Evolutionary conservation across 805 yeast species (phyloP), one percentile per base, ranked within the genome.

Genomic region (Candida mattraensis): DNA sequence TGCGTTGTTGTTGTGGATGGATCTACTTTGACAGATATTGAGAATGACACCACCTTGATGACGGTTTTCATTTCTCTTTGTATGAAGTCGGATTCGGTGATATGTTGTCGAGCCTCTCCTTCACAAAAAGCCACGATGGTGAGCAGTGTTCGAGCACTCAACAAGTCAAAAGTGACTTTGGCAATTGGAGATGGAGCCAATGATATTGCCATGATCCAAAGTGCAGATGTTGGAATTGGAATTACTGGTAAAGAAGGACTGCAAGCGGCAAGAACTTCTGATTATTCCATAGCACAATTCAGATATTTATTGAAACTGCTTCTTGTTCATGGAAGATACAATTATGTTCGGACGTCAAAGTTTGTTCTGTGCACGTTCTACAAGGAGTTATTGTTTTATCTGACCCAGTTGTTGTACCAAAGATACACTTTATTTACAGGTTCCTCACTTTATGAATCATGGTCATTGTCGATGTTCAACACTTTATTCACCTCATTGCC

Each of bases 151-250:
- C 71, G 98, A 33, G 66, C 71, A n/a, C 64, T 81, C 39, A 74
- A 83, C 50, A 79, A 72, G 32, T 63, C 64, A 2, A 72, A 85
- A 25, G 96, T 93, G 5, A 87, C 97, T 0, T 69, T 93, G 43
- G 99, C 99, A 0, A 85, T 93, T 56, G 99, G 99, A 6, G 99
- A 93, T 64, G 99, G 99, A 46, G 99, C 99, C 2, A 93, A 93
- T 57, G 99, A 93, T 61, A 89, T 93, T 56, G 98, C 99, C 1
- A 93, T 93, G 99, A 93, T 93, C 44, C 97, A 93, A 64, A 83
- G 94, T 54, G 99, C 99, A 0, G 98, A 93, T 61, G 87, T 93
- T 37, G 99, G 99, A 18, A 77, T 93, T 44, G 99, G 99, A 18
- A 93, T 93, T 35, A 89, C 98, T 1, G 99, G 99, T 23, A 85